These are phyloP conservation scores for Monosporascus sp. DNA, from an alignment of 2,329 filamentous ascomycete genomes.

Conservation along the genomic window DNA sequence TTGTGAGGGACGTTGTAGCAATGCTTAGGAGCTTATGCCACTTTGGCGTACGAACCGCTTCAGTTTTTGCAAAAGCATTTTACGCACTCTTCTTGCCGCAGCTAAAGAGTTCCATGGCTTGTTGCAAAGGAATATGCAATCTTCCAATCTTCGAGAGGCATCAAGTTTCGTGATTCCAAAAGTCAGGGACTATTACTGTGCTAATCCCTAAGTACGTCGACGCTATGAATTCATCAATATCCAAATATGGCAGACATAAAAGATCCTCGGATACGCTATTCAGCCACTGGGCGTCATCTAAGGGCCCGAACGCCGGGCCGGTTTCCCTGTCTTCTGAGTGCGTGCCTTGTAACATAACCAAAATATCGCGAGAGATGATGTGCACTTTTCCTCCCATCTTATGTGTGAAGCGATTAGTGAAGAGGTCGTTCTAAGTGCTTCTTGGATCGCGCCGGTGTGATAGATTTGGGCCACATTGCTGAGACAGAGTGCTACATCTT, in stretches of 20 bases:
- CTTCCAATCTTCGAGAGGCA: too few relatives aligned
- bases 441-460: slow-evolving; percentile 42
- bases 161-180: not conserved
- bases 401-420: slow-evolving; percentile 49
- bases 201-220: not conserved
- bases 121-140: too few relatives aligned
- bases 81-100: too few relatives aligned
- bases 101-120: too few relatives aligned
- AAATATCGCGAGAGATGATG: slow-evolving; percentile 6
- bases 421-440: slow-evolving; percentile 50
- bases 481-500: slow-evolving; percentile 45
- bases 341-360: not conserved
- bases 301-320: not conserved
- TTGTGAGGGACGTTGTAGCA: too few relatives aligned
- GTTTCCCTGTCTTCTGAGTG: not conserved
- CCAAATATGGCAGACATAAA: not conserved
- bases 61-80: too few relatives aligned
- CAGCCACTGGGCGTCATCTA: not conserved
- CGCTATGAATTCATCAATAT: not conserved
- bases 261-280: not conserved
- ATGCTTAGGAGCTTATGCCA: too few relatives aligned
- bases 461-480: slow-evolving; percentile 36
- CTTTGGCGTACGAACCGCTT: too few relatives aligned
- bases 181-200: not conserved
- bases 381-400: slow-evolving; percentile 41